Evolutionary conservation across 2,329 filamentous ascomycete genomes (phyloP), one percentile per base, ranked within the genome.

Genomic region (Immersiporthe knoxdaviesiana): DNA sequence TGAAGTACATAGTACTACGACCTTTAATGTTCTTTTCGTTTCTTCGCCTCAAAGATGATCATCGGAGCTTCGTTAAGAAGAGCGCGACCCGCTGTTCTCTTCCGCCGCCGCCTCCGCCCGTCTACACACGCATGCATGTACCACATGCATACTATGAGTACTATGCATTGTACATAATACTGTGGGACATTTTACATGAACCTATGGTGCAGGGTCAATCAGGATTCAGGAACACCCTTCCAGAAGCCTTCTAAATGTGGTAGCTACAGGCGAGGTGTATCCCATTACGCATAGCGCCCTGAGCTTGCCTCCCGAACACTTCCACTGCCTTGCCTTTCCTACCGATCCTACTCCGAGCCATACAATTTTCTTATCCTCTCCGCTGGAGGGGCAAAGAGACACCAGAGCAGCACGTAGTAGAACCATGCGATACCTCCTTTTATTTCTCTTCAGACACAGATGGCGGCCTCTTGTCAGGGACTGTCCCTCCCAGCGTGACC

Each of bases 181-280:
- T n/a, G n/a, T n/a, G n/a, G n/a, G n/a, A n/a, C n/a, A n/a, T 44
- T 35, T 35, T 39, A 8, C 44, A 47, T 47, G 18, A 10, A 21
- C 44, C 44, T 47, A n/a, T n/a, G 37, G 21, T 47, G 16, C 6
- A 47, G 2, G 18, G 18, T 6, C 44, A n/a, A n/a, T 47, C 5
- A 7, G 5, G n/a, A n/a, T 27, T 24, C 10, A 54, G 24, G 24
- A 27, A 16, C 30, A 50, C 5, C 63, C 52, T 66, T 66, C 64
- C 47, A 39, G 64, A 66, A 60, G 27, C n/a, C 18, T 66, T 44
- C 64, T 27, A n/a, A 14, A 60, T 66, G 8, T 18, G 21, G 64
- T 10, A 66, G 35, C 52, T 56, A 14, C n/a, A 56, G 50, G 47
- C 63, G 63, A 54, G 11, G 10, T 12, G 10, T 12, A 6, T 1